phyloP scores from a whole-genome alignment of 2,329 filamentous ascomycete species.

The Periconia digitata region DNA sequence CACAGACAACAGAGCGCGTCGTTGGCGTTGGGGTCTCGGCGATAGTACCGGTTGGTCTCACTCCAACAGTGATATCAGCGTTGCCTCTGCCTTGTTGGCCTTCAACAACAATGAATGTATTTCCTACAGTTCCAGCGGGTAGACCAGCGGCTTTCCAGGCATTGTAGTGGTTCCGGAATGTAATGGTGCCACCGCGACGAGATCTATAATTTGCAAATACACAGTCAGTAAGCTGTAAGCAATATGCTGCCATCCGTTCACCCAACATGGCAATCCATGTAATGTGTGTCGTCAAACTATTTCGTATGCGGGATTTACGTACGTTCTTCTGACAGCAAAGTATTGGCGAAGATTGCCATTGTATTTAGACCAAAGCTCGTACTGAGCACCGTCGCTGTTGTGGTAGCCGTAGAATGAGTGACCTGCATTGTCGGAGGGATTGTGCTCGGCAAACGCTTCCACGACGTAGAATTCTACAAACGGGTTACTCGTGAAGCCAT shows the following conservation, averaged over 20 bases:
- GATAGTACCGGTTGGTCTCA: slow-evolving; percentile 3
- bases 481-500: slow-evolving; percentile 57
- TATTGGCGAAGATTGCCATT: slow-evolving; percentile 53
- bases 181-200: slow-evolving; percentile 29
- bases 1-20: neutral
- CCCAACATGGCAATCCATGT: too few relatives aligned
- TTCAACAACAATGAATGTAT: slow-evolving; percentile 13
- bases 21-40: slow-evolving; percentile 8
- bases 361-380: slow-evolving; percentile 32
- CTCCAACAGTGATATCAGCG: slow-evolving; percentile 8
- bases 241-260: too few relatives aligned
- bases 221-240: too few relatives aligned
- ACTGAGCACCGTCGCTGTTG: slow-evolving; percentile 29
- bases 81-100: slow-evolving; percentile 6
- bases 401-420: slow-evolving; percentile 26
- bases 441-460: slow-evolving; percentile 23
- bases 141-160: slow-evolving; percentile 28
- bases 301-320: too few relatives aligned
- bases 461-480: slow-evolving; percentile 54
- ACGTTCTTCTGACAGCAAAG: slow-evolving; percentile 40
- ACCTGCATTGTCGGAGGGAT: slow-evolving; percentile 12
- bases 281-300: too few relatives aligned
- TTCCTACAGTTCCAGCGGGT: slow-evolving; percentile 27
- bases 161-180: slow-evolving; percentile 32
- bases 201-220: too few relatives aligned